A percentile compares a stretch with the other conserved stretches of the same genome.
Evolutionary conservation across 2,329 filamentous ascomycete genomes (phyloP).

Genomic region (Hymenoscyphus salicellus): DNA sequence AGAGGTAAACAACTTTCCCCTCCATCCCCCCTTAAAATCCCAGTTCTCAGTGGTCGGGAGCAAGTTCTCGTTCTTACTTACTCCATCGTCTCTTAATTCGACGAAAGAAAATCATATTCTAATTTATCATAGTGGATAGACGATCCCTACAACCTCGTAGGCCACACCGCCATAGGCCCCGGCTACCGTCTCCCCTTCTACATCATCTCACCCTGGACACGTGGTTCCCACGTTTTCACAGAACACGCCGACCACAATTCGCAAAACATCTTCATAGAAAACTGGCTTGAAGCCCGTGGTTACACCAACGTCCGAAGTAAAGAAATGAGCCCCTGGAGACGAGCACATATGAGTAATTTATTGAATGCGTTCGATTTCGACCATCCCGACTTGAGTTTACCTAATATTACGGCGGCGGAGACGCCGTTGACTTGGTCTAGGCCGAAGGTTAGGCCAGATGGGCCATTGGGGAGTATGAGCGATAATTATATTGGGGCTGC

Average conservation of each 20-base stretch:
- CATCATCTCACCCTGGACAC: conserved; percentile 55
- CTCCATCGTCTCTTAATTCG: no score
- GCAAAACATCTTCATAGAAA: conserved; percentile 51
- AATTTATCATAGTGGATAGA: no score
- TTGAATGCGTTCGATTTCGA: conserved; percentile 46
- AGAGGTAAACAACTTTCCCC: no score
- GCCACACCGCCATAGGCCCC: conserved; percentile 44
- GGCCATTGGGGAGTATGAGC: conserved; percentile 17
- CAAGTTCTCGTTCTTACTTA: no score
- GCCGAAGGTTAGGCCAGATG: conserved; percentile 3
- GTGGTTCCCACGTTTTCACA: conserved; percentile 51
- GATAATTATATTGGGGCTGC: conserved; percentile 48
- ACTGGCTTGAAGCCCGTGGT: conserved; percentile 45
- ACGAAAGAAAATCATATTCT: no score
- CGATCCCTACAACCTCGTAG: conserved; percentile 42
- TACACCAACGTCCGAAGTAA: conserved; percentile 36
- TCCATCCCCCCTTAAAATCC: no score
- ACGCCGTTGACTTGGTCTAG: conserved; percentile 4
- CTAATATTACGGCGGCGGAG: conserved; percentile 41
- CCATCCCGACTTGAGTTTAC: conserved; percentile 47
- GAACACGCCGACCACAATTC: conserved; percentile 55
- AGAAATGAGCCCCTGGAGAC: conserved; percentile 45
- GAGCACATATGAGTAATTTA: conserved; percentile 47
- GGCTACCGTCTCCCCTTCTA: conserved; percentile 53
- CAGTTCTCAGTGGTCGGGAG: no score